Conservation (phyloP, 768 basidiomycete species). For the Mycena haematopus region DNA sequence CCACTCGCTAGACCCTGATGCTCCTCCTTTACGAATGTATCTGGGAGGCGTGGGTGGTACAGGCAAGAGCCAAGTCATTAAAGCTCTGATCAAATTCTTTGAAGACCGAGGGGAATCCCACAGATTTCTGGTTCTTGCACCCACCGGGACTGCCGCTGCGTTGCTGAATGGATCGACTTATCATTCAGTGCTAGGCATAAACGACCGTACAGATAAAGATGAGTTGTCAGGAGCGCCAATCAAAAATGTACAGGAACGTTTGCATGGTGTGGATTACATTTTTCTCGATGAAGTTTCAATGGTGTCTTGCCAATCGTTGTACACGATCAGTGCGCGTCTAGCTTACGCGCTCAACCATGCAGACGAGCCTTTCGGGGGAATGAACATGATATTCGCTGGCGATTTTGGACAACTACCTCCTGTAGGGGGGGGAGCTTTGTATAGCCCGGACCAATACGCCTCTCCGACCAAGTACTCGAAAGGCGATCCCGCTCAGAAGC, state of each 20-base stretch:
- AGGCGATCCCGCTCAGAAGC: conserved; percentile 15
- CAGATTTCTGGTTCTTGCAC: conserved; percentile 31
- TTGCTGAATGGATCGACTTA: conserved; percentile 33
- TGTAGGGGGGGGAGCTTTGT: conserved; percentile 10
- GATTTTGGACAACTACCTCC: conserved; percentile 36
- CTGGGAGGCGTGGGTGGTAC: conserved; percentile 22
- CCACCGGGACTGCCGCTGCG: conserved; percentile 36
- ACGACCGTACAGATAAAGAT: not conserved
- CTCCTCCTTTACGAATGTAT: not conserved
- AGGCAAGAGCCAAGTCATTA: too few relatives aligned
- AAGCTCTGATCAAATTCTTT: conserved; percentile 27
- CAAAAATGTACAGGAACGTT: not conserved
- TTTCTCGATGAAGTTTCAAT: conserved; percentile 43
- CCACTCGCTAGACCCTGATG: conserved; percentile 17
- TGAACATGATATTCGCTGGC: conserved; percentile 37
- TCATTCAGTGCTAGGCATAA: conserved; percentile 26
- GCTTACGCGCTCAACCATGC: conserved; percentile 3
- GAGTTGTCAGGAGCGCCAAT: not conserved
- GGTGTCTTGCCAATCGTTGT: conserved; percentile 30
- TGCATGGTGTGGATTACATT: conserved; percentile 34
- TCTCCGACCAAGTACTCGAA: not conserved
- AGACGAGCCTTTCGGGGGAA: conserved; percentile 33
- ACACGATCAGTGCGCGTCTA: conserved; percentile 20
- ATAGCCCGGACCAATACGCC: conserved; percentile 22
- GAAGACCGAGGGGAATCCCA: conserved; percentile 14